Base-by-base conservation (phyloP, 306 rosid species). In the Geum urbanum region DNA sequence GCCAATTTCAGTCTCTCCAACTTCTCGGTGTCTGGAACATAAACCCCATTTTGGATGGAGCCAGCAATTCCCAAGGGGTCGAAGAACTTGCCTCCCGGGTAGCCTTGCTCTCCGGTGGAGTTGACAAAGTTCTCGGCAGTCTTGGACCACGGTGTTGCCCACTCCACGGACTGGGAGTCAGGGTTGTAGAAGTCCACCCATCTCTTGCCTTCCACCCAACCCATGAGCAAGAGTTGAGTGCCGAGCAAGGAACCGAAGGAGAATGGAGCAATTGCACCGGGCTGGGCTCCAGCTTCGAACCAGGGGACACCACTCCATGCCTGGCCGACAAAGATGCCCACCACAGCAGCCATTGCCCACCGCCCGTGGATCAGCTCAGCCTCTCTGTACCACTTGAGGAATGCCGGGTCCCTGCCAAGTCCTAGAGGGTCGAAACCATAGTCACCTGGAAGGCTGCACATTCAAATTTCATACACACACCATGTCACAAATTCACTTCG, bases 121-220 rank as follows among this genome's bases (percentile, higher is more conserved):
- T 94, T 94, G 44, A 91, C 71, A 6, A 94, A 94, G 77, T 94
- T 94, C 84, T 94, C 99, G 0, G 99, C 80, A 0, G 96, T 94
- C 78, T 70, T 86, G 6, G 99, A 95, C 99, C 99, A 95, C 1
- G 99, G 99, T 24, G 99, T 95, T 9, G 97, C 99, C 99, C 97
- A 95, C 48, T 91, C 96, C 14, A 91, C 87, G 0, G 99, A 89
- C 61, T 91, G 99, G 5, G 97, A 95, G 43, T 95, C 99, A 0
- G 99, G 99, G 83, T 87, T 80, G 95, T 87, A 95, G 87, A 91
- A 95, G 72, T 91, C 99, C 58, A 95, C 99, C 99, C 99, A 94
- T 72, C 99, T 79, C 61, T 94, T 94, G 89, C 89, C 86, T 73
- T 94, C 99, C 60, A 94, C 99, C 99, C 97, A 94, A 1, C 99